These are phyloP conservation scores for Kwoniella pini DNA, from an alignment of 768 basidiomycete species.

Conservation along the genomic window DNA sequence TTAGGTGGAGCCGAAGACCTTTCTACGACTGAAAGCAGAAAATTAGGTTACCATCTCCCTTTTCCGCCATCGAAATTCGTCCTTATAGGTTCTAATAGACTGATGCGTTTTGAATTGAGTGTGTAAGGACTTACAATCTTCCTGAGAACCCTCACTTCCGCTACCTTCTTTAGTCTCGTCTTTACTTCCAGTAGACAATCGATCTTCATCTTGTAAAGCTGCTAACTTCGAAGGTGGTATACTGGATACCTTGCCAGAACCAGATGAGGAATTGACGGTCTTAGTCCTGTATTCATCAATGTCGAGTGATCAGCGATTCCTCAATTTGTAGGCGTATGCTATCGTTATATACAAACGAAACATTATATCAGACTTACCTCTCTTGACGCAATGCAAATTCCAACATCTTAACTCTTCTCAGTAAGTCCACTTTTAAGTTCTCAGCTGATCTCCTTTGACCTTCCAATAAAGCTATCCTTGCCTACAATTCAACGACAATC, in stretches of 20 bases:
- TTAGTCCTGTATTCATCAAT: slow-evolving; percentile 32
- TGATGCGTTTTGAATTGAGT: background rate
- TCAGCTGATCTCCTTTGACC: slow-evolving; percentile 96
- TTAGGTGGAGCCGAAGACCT: slow-evolving; percentile 7
- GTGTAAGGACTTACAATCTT: slow-evolving; percentile 9
- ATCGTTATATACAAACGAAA: background rate
- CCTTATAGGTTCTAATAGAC: too few species aligned
- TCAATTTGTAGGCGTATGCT: background rate
- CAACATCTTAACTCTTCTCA: slow-evolving; percentile 98
- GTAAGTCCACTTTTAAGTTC: slow-evolving; percentile 91
- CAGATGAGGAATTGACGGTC: too few species aligned
- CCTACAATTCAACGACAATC: too few species aligned
- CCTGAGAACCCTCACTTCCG: slow-evolving; percentile 40
- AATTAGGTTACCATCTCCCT: too few species aligned
- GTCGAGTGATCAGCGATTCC: background rate
- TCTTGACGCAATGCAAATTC: slow-evolving; percentile 96
- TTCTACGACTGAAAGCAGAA: slow-evolving; percentile 10
- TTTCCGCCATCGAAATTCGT: too few species aligned
- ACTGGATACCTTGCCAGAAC: slow-evolving; percentile 11
- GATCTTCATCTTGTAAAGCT: slow-evolving; percentile 46
- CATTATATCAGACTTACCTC: slow-evolving; percentile 64
- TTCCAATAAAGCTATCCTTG: slow-evolving; percentile 93
- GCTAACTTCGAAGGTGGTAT: slow-evolving; percentile 36
- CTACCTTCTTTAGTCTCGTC: slow-evolving; percentile 41
- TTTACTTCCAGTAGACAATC: slow-evolving; percentile 10